Conservation (phyloP, 2,329 filamentous ascomycete genomes). For the Lomentospora prolificans region DNA sequence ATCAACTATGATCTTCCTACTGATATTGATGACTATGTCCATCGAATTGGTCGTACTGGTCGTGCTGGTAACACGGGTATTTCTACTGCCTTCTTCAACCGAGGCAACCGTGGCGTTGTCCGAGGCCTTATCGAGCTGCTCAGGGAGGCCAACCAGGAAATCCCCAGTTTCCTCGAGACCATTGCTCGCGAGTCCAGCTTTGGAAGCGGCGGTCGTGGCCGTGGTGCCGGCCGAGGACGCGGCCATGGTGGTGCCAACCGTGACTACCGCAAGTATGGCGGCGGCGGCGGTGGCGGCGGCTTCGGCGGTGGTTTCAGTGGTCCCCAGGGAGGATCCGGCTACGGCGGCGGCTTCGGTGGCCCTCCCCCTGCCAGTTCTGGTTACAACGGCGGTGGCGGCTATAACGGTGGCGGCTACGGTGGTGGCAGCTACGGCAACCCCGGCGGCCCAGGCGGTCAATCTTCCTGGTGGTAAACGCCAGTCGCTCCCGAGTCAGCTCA, state of each 20-base stretch:
- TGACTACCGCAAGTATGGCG: constrained; percentile 78
- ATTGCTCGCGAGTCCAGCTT: constrained; percentile 92
- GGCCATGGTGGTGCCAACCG: constrained; percentile 59
- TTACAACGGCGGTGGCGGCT: constrained; percentile 29
- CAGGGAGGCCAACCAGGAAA: constrained; percentile 97
- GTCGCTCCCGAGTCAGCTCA: too few relatives aligned
- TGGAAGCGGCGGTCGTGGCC: constrained; percentile 57
- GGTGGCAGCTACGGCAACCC: constrained; percentile 51
- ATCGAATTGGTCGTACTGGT: constrained; percentile 98
- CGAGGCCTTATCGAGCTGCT: constrained; percentile 94
- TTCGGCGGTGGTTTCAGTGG: constrained; percentile 32
- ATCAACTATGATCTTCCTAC: constrained; percentile 99
- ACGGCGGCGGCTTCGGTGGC: constrained; percentile 29
- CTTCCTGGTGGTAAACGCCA: constrained; percentile 48
- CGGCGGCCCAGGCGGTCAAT: constrained; percentile 45
- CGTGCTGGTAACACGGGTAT: constrained; percentile 99
- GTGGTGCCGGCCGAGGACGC: constrained; percentile 61
- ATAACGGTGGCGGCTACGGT: constrained; percentile 35
- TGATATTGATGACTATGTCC: constrained; percentile 97
- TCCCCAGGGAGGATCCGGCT: constrained; percentile 24
- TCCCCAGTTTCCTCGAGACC: constrained; percentile 88
- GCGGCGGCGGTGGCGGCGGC: constrained; percentile 36
- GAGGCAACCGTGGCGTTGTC: constrained; percentile 95
- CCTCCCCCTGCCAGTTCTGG: constrained; percentile 24
- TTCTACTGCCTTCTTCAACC: constrained; percentile 99